Evolutionary conservation across 805 yeast genomes (phyloP), one percentile per base, ranked within the genome.

Genomic region (Isabelozyma heimii): DNA sequence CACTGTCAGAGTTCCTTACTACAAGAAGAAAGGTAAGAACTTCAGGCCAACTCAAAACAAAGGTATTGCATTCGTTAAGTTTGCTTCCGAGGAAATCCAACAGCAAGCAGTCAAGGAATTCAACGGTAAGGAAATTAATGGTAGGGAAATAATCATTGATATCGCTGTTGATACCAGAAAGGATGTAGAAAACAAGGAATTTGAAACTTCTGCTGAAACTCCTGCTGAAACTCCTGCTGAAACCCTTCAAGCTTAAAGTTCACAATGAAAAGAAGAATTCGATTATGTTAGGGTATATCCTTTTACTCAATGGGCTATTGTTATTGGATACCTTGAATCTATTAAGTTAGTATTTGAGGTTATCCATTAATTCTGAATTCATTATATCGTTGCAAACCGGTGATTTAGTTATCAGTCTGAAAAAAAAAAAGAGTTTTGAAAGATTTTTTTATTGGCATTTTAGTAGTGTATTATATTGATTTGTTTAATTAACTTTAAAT

Each of bases 41-140:
- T 49, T 39, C 39, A 53, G 55, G 15, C 35, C 35, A 30, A 68
- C 81, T 47, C 76, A 70, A 59, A 81, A 81, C 59, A 81, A 80
- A 60, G 91, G 91, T 40, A 81, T 80, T 64, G 88, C 86, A 4
- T 81, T 85, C 61, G 80, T 83, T 53, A 79, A 79, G 54, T 82
- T 85, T 55, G 74, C 80, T 44, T 69, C 76, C 50, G 81, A 83
- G 55, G 87, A 80, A 44, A 75, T 76, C 42, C 96, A 89, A 60
- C 69, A 78, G 59, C 71, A 75, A 62, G 97, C 96, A n/a, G 81
- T 89, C 51, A 82, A 76, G 37, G 80, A 82, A 59, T 83, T 84
- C 66, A 78, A 86, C 54, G 95, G 90, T 46, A 76, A 75, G 59
- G 78, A 75, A 46, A 70, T 86, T 56, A 81, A 81, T 52, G 96